phyloP scores from a whole-genome alignment of 257 asterid genomes.

The Nicotiana knightiana region DNA sequence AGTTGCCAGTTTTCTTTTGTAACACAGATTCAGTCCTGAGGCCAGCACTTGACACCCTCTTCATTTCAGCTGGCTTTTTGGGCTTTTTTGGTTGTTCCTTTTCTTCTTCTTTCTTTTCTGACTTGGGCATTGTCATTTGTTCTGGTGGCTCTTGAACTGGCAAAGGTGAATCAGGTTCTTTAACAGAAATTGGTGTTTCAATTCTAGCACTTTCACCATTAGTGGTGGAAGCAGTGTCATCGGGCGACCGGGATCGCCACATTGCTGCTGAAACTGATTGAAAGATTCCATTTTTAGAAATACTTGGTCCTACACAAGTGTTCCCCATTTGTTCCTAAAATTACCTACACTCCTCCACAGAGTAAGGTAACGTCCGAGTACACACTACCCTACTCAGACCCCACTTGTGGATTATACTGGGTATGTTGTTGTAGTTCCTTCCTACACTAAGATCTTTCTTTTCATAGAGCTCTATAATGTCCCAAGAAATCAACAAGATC shows the following conservation, averaged over 20 bases:
- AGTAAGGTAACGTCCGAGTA: too few relatives aligned
- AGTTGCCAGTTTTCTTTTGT: constrained; percentile 62
- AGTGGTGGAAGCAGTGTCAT: constrained; percentile 10
- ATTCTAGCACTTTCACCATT: constrained; percentile 7
- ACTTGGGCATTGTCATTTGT: constrained; percentile 14
- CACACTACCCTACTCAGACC: too few relatives aligned
- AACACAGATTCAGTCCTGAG: constrained; percentile 75
- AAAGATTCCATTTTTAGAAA: constrained; percentile 18
- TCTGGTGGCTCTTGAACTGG: constrained; percentile 18
- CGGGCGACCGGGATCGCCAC: constrained; percentile 13
- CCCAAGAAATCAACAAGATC: background rate
- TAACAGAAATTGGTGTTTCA: constrained; percentile 11
- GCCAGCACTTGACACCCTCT: constrained; percentile 81
- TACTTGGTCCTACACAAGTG: constrained; percentile 18
- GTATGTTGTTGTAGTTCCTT: background rate
- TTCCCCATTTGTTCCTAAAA: constrained; percentile 12
- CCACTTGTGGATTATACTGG: too few relatives aligned
- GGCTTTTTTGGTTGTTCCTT: constrained; percentile 18
- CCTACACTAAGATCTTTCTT: background rate
- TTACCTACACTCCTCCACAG: background rate
- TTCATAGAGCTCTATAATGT: background rate
- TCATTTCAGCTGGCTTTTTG: constrained; percentile 46
- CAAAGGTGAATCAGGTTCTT: constrained; percentile 8
- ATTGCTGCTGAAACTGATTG: constrained; percentile 21
- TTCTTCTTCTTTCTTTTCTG: constrained; percentile 17